Conservation (phyloP, 306 rosid genomes). For the Cyclanthera cordifolia region DNA sequence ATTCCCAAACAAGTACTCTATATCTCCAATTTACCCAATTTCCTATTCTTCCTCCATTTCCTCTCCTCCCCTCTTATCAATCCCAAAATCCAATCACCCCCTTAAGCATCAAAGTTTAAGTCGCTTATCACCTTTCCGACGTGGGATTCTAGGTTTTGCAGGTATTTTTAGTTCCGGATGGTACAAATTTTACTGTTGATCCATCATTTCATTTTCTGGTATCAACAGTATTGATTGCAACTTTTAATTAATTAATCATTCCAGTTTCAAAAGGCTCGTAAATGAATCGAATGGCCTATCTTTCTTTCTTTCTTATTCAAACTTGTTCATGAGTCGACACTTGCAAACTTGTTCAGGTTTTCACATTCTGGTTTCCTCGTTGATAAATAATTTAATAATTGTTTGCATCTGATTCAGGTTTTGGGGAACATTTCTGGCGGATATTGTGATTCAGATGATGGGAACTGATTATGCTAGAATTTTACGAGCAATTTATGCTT, state of each 20-base stretch:
- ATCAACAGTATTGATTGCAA: no score
- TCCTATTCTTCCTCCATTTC: no score
- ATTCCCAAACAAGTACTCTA: no score
- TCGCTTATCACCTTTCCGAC: no score
- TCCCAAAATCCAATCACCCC: no score
- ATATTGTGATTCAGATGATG: constrained; percentile 86
- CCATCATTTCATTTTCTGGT: no score
- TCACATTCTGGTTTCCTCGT: constrained; percentile 1
- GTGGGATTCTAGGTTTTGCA: no score
- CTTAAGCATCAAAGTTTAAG: no score
- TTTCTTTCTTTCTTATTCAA: not conserved
- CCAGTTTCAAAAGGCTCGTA: not conserved
- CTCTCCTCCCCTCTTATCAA: no score
- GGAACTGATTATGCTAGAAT: constrained; percentile 96
- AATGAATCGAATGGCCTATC: not conserved
- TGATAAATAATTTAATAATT: constrained; percentile 8
- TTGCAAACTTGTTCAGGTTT: not conserved
- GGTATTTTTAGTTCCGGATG: no score
- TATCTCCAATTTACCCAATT: no score
- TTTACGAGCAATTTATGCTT: constrained; percentile 78
- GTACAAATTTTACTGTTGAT: no score
- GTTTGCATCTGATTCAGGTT: constrained; percentile 41
- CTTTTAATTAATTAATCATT: not conserved
- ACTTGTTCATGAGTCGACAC: not conserved
- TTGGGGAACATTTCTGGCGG: constrained; percentile 91